A percentile compares a stretch with the other conserved stretches of the same genome.
Conservation (phyloP, 305 asterid genomes). For the Coffea humblotiana region DNA sequence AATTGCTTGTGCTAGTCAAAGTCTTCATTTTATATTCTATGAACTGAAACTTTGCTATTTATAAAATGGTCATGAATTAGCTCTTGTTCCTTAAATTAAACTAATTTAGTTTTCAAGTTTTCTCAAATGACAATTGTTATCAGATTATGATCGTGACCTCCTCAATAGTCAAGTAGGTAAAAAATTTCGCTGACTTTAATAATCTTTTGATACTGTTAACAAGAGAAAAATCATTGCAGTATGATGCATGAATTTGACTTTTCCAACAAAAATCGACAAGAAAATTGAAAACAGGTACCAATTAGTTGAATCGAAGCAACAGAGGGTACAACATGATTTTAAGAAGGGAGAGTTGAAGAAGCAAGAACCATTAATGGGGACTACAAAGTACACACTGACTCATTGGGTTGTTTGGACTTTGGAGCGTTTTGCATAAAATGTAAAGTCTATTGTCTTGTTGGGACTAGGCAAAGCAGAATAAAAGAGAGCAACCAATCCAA, state of each 20-base stretch:
- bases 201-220: too few species aligned
- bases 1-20: neutral
- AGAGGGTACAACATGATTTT: neutral
- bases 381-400: constrained; percentile 14
- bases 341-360: neutral
- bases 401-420: constrained; percentile 5
- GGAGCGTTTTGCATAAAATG: neutral
- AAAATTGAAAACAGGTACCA: neutral
- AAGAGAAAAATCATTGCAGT: too few species aligned
- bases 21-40: too few species aligned
- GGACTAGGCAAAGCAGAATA: neutral
- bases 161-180: too few species aligned
- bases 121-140: neutral
- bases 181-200: too few species aligned
- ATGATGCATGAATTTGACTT: too few species aligned
- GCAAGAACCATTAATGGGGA: neutral
- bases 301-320: neutral
- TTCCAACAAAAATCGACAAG: too few species aligned
- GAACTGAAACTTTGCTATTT: neutral
- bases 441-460: constrained; percentile 11
- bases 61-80: neutral
- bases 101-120: neutral
- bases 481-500: neutral
- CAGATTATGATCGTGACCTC: too few species aligned
- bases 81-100: neutral